A percentile compares a stretch with the other conserved stretches of the same genome.
Conservation (phyloP, 805 yeast species). For the Teunomyces panamensis region DNA sequence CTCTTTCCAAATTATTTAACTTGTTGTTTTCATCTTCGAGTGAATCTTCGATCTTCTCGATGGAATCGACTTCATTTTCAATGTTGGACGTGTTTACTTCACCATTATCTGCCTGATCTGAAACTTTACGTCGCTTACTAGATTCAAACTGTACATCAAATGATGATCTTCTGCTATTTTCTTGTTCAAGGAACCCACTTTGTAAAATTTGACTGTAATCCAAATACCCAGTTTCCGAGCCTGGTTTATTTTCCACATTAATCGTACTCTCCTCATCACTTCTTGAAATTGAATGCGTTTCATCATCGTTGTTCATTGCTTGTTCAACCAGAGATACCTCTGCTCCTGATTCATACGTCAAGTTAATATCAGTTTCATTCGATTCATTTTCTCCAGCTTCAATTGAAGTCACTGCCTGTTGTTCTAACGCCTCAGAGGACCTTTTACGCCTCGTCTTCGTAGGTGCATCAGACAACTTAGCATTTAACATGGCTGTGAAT, state of each 20-base stretch:
- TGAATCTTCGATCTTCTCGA: neutral
- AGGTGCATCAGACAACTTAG: slow-evolving; percentile 14
- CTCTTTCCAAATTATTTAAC: neutral
- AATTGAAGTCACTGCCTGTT: neutral
- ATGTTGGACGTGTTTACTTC: neutral
- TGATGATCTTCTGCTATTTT: neutral
- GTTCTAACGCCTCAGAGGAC: neutral
- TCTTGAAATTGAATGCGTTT: neutral
- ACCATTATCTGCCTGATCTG: no score
- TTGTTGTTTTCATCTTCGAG: neutral
- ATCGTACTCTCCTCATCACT: neutral
- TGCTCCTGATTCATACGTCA: neutral
- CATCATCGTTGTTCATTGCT: slow-evolving; percentile 5
- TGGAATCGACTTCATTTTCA: neutral
- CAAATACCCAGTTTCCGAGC: neutral
- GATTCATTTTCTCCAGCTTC: neutral
- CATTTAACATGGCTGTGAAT: slow-evolving; percentile 24
- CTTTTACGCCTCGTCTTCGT: neutral
- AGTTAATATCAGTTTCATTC: neutral
- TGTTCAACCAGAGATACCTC: neutral
- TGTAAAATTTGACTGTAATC: slow-evolving; percentile 8
- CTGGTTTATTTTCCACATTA: neutral
- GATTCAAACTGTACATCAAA: neutral
- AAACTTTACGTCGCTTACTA: neutral
- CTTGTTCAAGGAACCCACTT: slow-evolving; percentile 4